Base-by-base conservation (phyloP, 1,139 yeast species). In the Kluyveromyces sp. region DNA sequence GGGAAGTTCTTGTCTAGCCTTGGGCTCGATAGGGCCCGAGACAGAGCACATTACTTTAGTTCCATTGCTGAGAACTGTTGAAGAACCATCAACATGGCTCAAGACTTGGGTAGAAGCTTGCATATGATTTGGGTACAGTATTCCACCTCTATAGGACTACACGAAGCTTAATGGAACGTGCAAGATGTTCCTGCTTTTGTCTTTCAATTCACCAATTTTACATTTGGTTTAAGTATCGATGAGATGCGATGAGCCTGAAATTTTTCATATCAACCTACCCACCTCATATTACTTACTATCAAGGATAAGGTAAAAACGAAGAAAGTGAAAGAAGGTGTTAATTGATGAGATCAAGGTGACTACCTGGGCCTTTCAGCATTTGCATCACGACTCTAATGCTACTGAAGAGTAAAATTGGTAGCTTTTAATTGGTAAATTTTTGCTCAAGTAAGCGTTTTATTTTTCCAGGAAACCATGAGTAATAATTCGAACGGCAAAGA, bases 11-110 rank as follows among this genome's bases (percentile, higher is more conserved):
- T 89, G 96, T 56, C 94, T 76, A 25, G 78, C 67, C 64, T 83
- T 84, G 7, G 90, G 86, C 59, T 90, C 97, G 41, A 90, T 75
- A 0, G 98, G 98, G 0, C 98, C 98, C 1, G 90, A 77, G 1
- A 90, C 90, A 0, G 96, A 80, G 38, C 83, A 79, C 3, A 88
- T 65, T 5, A 85, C 80, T 52, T 78, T 77, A 1, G 87, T 79
- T 26, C 62, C 65, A 5, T 73, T 76, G 26, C 69, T 62, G 27
- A 67, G 61, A 53, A 83, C 70, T 42, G 76, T 77, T 0, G 94
- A 81, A 2, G 95, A 86, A 1, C 97, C 97, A 63, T 87, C 96
- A 1, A 81, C 90, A 51, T 79, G 75, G 44, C 69, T 65, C 45
- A 85, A 63, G 3, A 73, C 47, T 2, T 29, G 31, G 5, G 35